Percentiles rank a stretch among this genome's conserved stretches.
These are phyloP conservation scores for peach (Prunus persica) DNA, from an alignment of 306 rosid species.

Conservation along the genomic window DNA sequence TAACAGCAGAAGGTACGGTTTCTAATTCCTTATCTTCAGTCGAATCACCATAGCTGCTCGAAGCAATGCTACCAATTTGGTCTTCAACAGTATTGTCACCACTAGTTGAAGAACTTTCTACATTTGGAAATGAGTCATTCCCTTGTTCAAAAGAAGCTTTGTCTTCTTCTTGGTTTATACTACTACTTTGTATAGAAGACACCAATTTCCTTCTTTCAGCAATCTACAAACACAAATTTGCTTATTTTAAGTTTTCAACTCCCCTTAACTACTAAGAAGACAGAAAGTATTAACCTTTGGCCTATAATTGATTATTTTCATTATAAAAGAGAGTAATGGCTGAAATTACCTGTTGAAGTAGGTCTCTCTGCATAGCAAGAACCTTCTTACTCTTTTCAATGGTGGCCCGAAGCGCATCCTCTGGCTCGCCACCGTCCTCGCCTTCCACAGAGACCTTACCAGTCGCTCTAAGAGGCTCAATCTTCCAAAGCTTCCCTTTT, in stretches of 20 bases:
- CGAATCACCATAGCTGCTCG: conserved; percentile 32
- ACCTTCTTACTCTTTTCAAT: conserved; percentile 84
- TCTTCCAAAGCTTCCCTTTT: conserved; percentile 36
- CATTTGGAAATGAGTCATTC: conserved; percentile 28
- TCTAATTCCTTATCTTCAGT: conserved; percentile 40
- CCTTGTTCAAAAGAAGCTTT: conserved; percentile 33
- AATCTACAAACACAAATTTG: conserved; percentile 48
- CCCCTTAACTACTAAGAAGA: background rate
- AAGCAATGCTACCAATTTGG: conserved; percentile 31
- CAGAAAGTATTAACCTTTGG: background rate
- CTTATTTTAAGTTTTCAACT: background rate
- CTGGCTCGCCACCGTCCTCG: conserved; percentile 47
- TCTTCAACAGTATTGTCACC: conserved; percentile 25
- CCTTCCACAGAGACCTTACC: conserved; percentile 31
- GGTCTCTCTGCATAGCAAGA: conserved; percentile 69
- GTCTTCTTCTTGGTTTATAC: conserved; percentile 36
- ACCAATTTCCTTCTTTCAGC: conserved; percentile 75
- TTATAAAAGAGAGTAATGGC: background rate
- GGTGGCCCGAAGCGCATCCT: conserved; percentile 56
- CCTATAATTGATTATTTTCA: background rate
- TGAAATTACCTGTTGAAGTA: conserved; percentile 72
- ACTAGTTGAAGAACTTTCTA: conserved; percentile 21
- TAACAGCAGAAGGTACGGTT: conserved; percentile 21
- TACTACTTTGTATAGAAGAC: conserved; percentile 47
- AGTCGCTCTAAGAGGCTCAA: conserved; percentile 38